phyloP scores from a whole-genome alignment of 140 eudicot genomes.

The Ambrosia hybrid region DNA sequence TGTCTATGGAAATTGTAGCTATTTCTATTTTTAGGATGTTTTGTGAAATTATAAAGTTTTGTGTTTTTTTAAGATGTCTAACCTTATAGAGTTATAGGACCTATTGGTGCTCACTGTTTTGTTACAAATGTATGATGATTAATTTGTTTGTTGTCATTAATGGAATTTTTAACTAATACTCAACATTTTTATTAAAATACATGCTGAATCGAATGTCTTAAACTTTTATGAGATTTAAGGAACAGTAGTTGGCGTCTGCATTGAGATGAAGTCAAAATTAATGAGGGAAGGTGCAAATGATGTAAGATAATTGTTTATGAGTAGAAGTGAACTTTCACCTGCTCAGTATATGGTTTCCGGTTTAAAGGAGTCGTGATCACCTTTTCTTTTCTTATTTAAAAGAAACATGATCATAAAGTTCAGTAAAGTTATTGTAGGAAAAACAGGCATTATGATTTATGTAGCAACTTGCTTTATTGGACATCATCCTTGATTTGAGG shows the following conservation, averaged over 20 bases:
- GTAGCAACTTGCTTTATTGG: slow-evolving; percentile 35
- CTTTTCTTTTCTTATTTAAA: neutral
- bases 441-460: slow-evolving; percentile 23
- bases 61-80: neutral
- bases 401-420: slow-evolving; percentile 29
- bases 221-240: slow-evolving; percentile 10
- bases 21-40: slow-evolving; percentile 32
- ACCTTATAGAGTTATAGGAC: neutral
- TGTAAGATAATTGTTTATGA: slow-evolving; percentile 10
- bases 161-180: no score
- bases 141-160: no score
- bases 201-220: slow-evolving; percentile 18
- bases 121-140: no score
- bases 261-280: slow-evolving; percentile 18
- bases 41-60: neutral
- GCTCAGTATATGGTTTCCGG: no score
- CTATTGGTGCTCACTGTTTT: slow-evolving; percentile 14
- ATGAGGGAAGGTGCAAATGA: slow-evolving; percentile 1
- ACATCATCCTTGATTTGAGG: slow-evolving; percentile 46
- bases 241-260: slow-evolving; percentile 12
- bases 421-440: slow-evolving; percentile 31
- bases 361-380: no score
- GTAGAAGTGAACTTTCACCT: no score
- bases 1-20: slow-evolving; percentile 13
- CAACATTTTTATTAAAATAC: slow-evolving; percentile 5